phyloP scores from a whole-genome alignment of 306 rosid genomes.

The Purshia tridentata region DNA sequence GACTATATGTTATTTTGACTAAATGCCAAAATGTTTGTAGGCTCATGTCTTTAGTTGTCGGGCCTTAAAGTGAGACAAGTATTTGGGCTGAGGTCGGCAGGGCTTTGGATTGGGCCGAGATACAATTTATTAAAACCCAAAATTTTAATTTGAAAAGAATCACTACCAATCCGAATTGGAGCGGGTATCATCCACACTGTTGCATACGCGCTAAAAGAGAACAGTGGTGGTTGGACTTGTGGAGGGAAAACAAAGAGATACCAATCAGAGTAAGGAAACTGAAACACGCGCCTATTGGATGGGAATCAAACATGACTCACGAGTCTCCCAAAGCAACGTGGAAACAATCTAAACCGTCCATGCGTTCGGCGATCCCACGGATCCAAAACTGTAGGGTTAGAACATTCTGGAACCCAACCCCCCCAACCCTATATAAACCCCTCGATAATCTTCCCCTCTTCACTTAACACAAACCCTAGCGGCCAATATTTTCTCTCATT shows the following conservation, averaged over 20 bases:
- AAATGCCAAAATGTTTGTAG: too few relatives aligned
- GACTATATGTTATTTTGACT: too few relatives aligned
- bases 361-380: slow-evolving; percentile 8
- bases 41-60: too few relatives aligned
- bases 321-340: not conserved
- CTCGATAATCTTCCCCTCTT: accelerated
- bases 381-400: slow-evolving; percentile 18
- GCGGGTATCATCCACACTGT: too few relatives aligned
- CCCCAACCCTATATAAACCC: slow-evolving; percentile 28
- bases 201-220: too few relatives aligned
- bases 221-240: too few relatives aligned
- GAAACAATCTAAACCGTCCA: slow-evolving; percentile 11
- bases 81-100: too few relatives aligned
- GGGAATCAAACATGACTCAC: slow-evolving; percentile 4
- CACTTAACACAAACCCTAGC: not conserved
- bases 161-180: too few relatives aligned
- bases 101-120: too few relatives aligned
- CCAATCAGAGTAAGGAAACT: not conserved
- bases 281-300: not conserved
- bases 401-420: slow-evolving; percentile 53
- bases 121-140: too few relatives aligned
- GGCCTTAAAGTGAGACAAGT: too few relatives aligned
- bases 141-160: too few relatives aligned
- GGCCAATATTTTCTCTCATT: not conserved
- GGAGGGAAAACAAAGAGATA: not conserved